These are phyloP conservation scores for Penicillium arizonense DNA, from an alignment of 495 filamentous ascomycete genomes.

Conservation along the genomic window DNA sequence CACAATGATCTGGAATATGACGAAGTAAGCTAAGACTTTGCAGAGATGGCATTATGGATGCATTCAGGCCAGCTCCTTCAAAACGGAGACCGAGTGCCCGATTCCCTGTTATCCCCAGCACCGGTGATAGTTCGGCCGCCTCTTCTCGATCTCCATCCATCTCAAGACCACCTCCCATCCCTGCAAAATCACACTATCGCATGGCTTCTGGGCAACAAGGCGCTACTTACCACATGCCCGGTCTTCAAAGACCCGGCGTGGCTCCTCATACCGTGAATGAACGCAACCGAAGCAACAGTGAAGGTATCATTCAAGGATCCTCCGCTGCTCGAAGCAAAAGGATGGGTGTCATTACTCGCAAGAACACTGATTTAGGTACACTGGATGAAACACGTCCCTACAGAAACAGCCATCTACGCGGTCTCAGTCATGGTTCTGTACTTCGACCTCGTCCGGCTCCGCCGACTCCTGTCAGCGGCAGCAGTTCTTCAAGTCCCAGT, in stretches of 20 bases:
- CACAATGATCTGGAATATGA: neutral
- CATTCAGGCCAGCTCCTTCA: conserved; percentile 71
- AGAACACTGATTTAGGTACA: conserved; percentile 69
- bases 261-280: conserved; percentile 71
- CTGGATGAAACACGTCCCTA: conserved; percentile 71
- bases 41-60: conserved; percentile 60
- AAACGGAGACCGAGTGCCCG: conserved; percentile 73
- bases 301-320: conserved; percentile 68
- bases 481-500: conserved; percentile 57
- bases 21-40: neutral
- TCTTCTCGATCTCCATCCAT: conserved; percentile 63
- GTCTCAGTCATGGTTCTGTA: conserved; percentile 76
- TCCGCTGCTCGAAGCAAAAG: conserved; percentile 59
- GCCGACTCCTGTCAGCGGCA: conserved; percentile 35
- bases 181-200: conserved; percentile 73
- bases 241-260: conserved; percentile 63
- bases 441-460: conserved; percentile 55
- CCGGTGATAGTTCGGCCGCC: conserved; percentile 43
- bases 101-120: conserved; percentile 78
- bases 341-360: conserved; percentile 82
- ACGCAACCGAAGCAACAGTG: conserved; percentile 84
- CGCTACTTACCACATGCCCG: conserved; percentile 52
- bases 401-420: conserved; percentile 77
- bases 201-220: conserved; percentile 68
- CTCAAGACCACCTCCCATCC: conserved; percentile 67